phyloP scores from a whole-genome alignment of 257 asterid species.

The Fraxinus pennsylvanica region DNA sequence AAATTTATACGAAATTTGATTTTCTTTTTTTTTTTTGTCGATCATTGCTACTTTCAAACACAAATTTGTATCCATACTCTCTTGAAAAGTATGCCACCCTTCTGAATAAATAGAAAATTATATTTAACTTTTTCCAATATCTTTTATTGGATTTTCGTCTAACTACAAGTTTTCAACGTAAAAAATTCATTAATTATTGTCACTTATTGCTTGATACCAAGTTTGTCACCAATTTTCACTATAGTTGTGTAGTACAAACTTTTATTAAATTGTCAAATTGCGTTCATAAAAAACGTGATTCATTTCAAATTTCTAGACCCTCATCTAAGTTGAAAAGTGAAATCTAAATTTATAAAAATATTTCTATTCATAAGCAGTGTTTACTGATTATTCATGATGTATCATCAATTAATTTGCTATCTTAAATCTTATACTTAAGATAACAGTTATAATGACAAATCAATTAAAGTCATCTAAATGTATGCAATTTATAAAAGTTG shows the following conservation, averaged over 20 bases:
- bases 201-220: not conserved
- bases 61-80: slow-evolving; percentile 17
- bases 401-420: too few relatives aligned
- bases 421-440: too few relatives aligned
- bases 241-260: not conserved
- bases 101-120: not conserved
- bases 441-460: too few relatives aligned
- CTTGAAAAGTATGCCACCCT: slow-evolving; percentile 29
- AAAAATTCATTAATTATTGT: not conserved
- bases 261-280: not conserved
- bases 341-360: not conserved
- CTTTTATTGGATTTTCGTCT: not conserved
- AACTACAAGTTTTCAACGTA: not conserved
- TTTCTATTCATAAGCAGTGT: too few relatives aligned
- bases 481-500: not conserved
- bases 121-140: slow-evolving; percentile 8
- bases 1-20: slow-evolving; percentile 15
- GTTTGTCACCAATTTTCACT: too few relatives aligned
- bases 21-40: slow-evolving; percentile 23
- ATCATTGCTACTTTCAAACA: slow-evolving; percentile 27
- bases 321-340: not conserved
- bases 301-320: not conserved
- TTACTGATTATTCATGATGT: too few relatives aligned
- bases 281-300: not conserved
- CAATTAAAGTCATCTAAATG: too few relatives aligned